These are phyloP conservation scores for Macrocybe sp. DNA, from an alignment of 1,284 basidiomycete species.

Conservation along the genomic window DNA sequence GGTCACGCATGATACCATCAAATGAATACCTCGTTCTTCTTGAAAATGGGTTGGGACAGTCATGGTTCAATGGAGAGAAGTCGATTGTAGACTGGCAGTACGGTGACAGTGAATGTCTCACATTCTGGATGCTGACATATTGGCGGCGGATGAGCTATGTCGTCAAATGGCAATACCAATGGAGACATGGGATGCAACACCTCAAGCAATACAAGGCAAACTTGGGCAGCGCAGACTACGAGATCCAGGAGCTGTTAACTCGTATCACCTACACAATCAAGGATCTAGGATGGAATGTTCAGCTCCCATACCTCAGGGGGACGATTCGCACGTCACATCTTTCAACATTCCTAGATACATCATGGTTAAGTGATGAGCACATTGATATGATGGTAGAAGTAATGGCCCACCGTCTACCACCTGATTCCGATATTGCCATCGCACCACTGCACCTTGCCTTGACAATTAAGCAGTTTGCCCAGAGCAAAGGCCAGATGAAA, in stretches of 20 bases:
- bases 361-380: constrained; percentile 11
- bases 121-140: not conserved
- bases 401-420: not conserved
- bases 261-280: not conserved
- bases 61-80: constrained; percentile 18
- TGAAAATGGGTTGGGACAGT: constrained; percentile 13
- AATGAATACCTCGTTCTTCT: constrained; percentile 10
- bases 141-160: not conserved
- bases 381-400: constrained; percentile 16
- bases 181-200: not conserved
- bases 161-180: too few relatives aligned
- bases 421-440: not conserved
- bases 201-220: not conserved
- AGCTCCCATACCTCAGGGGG: not conserved
- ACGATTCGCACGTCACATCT: not conserved
- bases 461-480: not conserved
- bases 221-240: not conserved
- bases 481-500: not conserved
- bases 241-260: too few relatives aligned
- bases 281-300: constrained; percentile 2
- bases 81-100: constrained; percentile 17
- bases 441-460: not conserved
- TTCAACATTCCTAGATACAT: constrained; percentile 3
- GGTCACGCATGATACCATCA: constrained; percentile 8
- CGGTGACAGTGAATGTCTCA: constrained; percentile 10